Conservation (phyloP, 2,329 filamentous ascomycete genomes). For the Aspergillus neoniger region DNA sequence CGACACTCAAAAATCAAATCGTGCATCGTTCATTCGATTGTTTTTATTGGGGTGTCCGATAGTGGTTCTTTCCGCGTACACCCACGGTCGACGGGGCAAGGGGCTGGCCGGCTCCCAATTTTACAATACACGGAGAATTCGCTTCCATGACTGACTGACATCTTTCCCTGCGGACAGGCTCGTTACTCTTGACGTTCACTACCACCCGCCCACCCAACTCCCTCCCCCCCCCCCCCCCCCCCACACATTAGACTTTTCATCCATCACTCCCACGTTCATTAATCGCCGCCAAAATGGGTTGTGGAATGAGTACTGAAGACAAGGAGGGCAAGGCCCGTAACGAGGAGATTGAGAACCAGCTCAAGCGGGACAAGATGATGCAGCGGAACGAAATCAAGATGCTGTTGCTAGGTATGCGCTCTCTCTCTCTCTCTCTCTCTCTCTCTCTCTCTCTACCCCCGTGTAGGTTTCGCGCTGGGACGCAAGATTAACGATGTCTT, state of each 20-base stretch:
- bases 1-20: no score
- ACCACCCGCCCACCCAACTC: background rate
- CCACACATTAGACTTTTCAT: slow-evolving; percentile 9
- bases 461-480: background rate
- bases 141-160: slow-evolving; percentile 17
- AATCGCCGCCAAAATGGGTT: slow-evolving; percentile 80
- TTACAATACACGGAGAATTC: slow-evolving; percentile 16
- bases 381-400: slow-evolving; percentile 99
- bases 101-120: slow-evolving; percentile 7
- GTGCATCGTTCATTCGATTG: slow-evolving; percentile 9
- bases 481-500: slow-evolving; percentile 18
- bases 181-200: slow-evolving; percentile 7
- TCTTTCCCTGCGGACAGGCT: slow-evolving; percentile 7
- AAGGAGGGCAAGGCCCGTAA: slow-evolving; percentile 99
- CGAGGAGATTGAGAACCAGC: slow-evolving; percentile 99
- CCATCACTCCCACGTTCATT: slow-evolving; percentile 16
- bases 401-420: slow-evolving; percentile 82
- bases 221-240: background rate
- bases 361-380: slow-evolving; percentile 98
- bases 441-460: background rate
- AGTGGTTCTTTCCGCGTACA: slow-evolving; percentile 11
- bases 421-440: background rate
- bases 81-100: slow-evolving; percentile 17
- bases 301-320: slow-evolving; percentile 99
- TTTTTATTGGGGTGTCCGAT: slow-evolving; percentile 5